Base-by-base conservation (phyloP, 2,329 filamentous ascomycete genomes). In the Grosmannia huntii region DNA sequence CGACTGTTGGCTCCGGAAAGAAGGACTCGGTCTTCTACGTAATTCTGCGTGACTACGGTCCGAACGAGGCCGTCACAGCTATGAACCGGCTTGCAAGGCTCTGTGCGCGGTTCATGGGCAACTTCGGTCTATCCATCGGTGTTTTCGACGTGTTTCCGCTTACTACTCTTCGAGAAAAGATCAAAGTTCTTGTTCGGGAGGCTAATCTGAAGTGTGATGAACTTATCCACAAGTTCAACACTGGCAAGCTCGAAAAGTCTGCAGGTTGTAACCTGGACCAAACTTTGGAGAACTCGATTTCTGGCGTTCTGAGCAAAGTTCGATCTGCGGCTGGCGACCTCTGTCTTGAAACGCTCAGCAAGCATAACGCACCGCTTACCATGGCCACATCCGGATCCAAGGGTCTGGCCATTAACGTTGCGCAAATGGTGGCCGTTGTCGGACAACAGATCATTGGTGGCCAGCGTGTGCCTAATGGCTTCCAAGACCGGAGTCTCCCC, bases 301-400 rank as follows among this genome's bases (percentile, higher is more conserved):
- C 91, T 53, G 91, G 90, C 72, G 90, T 95, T 67, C 81, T 99
- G 59, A 95, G 87, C 68, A 89, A 87, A 66, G 92, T 99, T 60
- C 87, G 94, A 77, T 87, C 92, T 68, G 85, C 89, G 65, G 92
- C 94, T 61, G 94, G 94, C 77, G 82, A 89, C 56, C 86, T 91
- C 67, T 96, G 94, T 80, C 90, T 96, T 66, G 82, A 85, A 33
- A 90, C 92, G 56, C 77, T 99, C 41, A 96, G 90, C 73, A 86
- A 84, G 62, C 90, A 90, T 74, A 99, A 99, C 66, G 86, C 94
- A 0, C 91, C 94, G 6, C 78, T 97, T 62, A 86, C 96, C 74
- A 99, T 99, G 94, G 94, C 94, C 61, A 94, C 89, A 62, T 97
- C 90, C 14, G 94, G 94, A 54, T 97, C 92, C 57, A 99, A 99